Base-by-base conservation (phyloP, 1,284 basidiomycete genomes). In the Thecaphora thlaspeos region DNA sequence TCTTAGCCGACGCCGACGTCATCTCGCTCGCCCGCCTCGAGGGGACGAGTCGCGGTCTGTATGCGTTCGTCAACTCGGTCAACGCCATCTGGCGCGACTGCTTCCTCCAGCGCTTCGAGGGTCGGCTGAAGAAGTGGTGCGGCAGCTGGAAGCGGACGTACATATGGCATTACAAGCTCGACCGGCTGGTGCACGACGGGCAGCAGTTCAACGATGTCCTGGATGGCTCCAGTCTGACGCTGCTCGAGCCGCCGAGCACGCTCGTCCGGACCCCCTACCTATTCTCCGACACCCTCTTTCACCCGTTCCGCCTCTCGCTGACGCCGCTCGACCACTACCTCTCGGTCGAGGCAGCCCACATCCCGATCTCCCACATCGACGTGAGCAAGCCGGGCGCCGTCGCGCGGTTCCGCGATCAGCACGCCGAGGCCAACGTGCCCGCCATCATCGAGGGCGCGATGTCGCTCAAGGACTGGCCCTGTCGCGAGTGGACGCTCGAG, bases 91-190 rank as follows among this genome's bases (percentile, higher is more conserved):
- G 73, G 73, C 60, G 66, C 14, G 69, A 73, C 11, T 43, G 60
- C 15, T 69, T 67, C 47, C 30, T 72, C 12, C 34, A 50, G 5
- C 28, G 44, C 24, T 67, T 66, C 41, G 38, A 61, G 14, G 70
- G 62, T n/a, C 48, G 49, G 23, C 55, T 73, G 42, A 51, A 50
- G 30, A 41, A 48, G 3, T 75, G 73, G 73, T 57, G 51, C n/a
- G 73, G 71, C 21, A 73, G 65, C 49, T 75, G 73, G 73, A 70
- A 70, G 42, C 57, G 54, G 19, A 69, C 70, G 28, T 73, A 64
- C 43, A 50, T 59, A 23, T 59, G 55, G 48, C 56, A 60, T 21
- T 38, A 51, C 41, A 55, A 55, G 43, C 52, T 53, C 43, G 37
- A 54, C 30, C 37, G 52, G 48, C 17, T 8, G 9, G 24, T 18